Base-by-base conservation (phyloP, 805 yeast genomes). In the Ogataea degrootiae region DNA sequence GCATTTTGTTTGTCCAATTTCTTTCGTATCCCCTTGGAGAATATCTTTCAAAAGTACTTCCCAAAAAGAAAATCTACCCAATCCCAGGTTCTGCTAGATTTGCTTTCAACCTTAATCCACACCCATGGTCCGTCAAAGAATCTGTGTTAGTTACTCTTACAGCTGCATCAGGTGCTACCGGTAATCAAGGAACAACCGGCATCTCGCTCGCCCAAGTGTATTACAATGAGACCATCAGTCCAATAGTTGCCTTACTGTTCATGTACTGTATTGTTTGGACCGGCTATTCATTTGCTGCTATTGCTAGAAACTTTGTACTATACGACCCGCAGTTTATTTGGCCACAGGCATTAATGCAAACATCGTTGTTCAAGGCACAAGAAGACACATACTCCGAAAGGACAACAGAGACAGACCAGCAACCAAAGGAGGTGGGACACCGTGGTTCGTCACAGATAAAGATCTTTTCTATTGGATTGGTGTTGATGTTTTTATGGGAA, bases 91-190 rank as follows among this genome's bases (percentile, higher is more conserved):
- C 15, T 16, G 4, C n/a, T 14, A 42, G 21, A 23, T 23, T 66
- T 6, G 49, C 43, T 8, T 69, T 75, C 51, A 64, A 65, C 45
- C 54, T 74, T 43, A 77, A 77, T 48, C 82, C 83, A 0, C 77
- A 80, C 2, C 81, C 82, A 0, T 77, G 81, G 81, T 63, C 78
- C 5, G 70, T 77, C 39, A 76, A 77, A 48, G 82, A 77, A 54
- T 70, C 80, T 8, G 74, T 77, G 34, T 47, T 82, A 66, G 69
- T 79, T 35, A 73, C 80, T 8, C 65, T 76, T 31, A 72, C 80
- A 1, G 80, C 80, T 2, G 75, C 75, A 26, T 69, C 75, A 34
- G 74, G 80, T 17, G 74, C 85, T 49, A 71, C 80, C 0, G 80
- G 80, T 1, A 75, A 74, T 49, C 65, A 71, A 54, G 82, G 77